Evolutionary conservation across 2,329 filamentous ascomycete species (phyloP), one percentile per base, ranked within the genome.

Genomic region (Stachybotrys chartarum): DNA sequence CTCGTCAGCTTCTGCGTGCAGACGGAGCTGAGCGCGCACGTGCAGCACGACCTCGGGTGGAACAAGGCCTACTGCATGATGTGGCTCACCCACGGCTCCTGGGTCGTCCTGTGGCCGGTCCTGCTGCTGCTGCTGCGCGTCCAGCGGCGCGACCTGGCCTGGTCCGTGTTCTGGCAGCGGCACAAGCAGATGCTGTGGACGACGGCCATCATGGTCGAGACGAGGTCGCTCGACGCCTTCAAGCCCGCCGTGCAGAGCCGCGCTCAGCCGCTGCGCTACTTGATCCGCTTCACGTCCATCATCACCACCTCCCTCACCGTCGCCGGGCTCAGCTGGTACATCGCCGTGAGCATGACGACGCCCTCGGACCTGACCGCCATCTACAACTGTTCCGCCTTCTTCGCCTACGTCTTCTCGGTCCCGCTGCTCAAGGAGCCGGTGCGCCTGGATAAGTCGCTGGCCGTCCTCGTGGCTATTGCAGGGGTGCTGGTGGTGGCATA

Each of bases 61-160:
- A 84, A 95, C 75, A 99, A 99, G 77, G 90, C 94, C n/a, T 99
- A 97, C 76, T 96, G 91, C 78, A 99, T 99, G 94, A 84, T 99
- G 79, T 97, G 96, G 73, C 80, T 99, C 61, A 99, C 94, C 11
- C 94, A 99, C 74, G 89, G 93, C 55, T 96, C 91, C 2, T 99
- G 94, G 94, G 72, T 86, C 10, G 73, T 97, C 51, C 80, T 99
- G 30, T 99, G 91, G 90, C 93, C 92, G 0, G 75, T 82, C 11
- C 91, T 96, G 72, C 82, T 99, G 42, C 71, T 89, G 30, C 81
- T 96, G 52, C 78, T 97, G 58, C 86, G 93, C 55, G 60, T 94
- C 14, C 88, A 91, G 69, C 90, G 91, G 71, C 85, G 86, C 65
- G 82, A 86, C 59, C 78, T 88, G 65, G 86, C 91, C 0, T 97